Evolutionary conservation across 805 yeast genomes (phyloP), one percentile per base, ranked within the genome.

Genomic region (Wickerhamomyces sydowiorum): DNA sequence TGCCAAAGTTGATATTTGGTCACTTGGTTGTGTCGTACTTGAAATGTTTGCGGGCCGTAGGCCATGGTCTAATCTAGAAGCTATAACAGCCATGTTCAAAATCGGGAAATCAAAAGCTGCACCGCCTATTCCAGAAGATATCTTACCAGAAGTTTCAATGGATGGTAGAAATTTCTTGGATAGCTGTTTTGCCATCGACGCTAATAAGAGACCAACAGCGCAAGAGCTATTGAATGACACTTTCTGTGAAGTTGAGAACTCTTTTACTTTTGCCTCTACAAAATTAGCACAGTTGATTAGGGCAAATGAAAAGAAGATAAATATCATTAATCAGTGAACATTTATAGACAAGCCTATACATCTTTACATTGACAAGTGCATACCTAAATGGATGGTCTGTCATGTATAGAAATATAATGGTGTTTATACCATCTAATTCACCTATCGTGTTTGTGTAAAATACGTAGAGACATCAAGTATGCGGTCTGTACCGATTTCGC

Each of bases 1-100:
- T 67, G 99, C 99, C 18, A 93, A 93, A 64, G 89, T 93, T 20
- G 99, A 93, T 63, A 90, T 93, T 31, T 93, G 99, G 99, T 90
- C 98, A 1, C 63, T 91, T 20, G 99, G 99, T 1, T 93, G 99
- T 68, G 96, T 93, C 36, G 95, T 93, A 21, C 61, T 93, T 40
- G 99, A 93, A 62, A 93, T 93, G 98, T 89, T 86, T 71, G 96
- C 96, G 0, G 99, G 98, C 2, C 78, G 89, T 51, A 70, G 99
- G 43, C 99, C 99, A 1, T 93, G 99, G 99, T 86, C 95, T 1
- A 88, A 93, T 47, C 82, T 86, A 50, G 98, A 91, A 36, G 95
- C 91, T 14, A 86, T 90, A 19, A 93, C 96, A 36, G 99, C 97
- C 3, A 86, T 93, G 74, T 84, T 86, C 62, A 86, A 89, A 64